Evolutionary conservation across 2,329 filamentous ascomycete genomes (phyloP).

Genomic region (Tolypocladium inflatum): DNA sequence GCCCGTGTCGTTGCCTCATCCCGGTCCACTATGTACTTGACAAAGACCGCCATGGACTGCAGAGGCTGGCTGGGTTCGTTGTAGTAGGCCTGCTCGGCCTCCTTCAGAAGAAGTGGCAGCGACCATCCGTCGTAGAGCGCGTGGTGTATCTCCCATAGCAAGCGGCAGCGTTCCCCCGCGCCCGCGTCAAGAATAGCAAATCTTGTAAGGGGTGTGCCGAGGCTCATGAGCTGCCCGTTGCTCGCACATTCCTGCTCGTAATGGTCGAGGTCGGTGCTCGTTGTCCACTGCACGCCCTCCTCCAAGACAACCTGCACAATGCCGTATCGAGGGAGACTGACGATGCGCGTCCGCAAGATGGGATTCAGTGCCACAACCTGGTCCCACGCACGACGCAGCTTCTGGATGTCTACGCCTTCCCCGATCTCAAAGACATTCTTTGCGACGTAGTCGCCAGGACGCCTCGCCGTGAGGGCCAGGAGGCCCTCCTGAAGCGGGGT

Average conservation of each 20-base stretch:
- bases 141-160: conserved; percentile 21
- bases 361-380: conserved; percentile 5
- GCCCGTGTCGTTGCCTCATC: conserved; percentile 12
- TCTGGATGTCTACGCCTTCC: conserved; percentile 1
- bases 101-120: conserved; percentile 23
- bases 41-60: conserved; percentile 25
- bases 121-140: conserved; percentile 45
- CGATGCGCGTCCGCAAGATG: conserved; percentile 8
- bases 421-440: conserved; percentile 7
- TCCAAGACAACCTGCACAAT: conserved; percentile 8
- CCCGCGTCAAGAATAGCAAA: conserved; percentile 2
- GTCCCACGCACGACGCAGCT: conserved; percentile 8
- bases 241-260: background rate
- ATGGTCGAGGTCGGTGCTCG: background rate
- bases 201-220: conserved; percentile 7
- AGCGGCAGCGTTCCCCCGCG: background rate
- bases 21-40: conserved; percentile 29
- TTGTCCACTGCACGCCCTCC: conserved; percentile 1
- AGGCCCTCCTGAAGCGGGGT: conserved; percentile 12
- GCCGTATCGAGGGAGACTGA: conserved; percentile 6
- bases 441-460: conserved; percentile 8
- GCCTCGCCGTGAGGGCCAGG: conserved; percentile 7
- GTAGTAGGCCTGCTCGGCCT: conserved; percentile 7
- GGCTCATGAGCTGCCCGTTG: conserved; percentile 3
- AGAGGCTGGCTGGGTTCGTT: background rate